Conservation (phyloP, 495 filamentous ascomycete species). For the Neurospora sp. region DNA sequence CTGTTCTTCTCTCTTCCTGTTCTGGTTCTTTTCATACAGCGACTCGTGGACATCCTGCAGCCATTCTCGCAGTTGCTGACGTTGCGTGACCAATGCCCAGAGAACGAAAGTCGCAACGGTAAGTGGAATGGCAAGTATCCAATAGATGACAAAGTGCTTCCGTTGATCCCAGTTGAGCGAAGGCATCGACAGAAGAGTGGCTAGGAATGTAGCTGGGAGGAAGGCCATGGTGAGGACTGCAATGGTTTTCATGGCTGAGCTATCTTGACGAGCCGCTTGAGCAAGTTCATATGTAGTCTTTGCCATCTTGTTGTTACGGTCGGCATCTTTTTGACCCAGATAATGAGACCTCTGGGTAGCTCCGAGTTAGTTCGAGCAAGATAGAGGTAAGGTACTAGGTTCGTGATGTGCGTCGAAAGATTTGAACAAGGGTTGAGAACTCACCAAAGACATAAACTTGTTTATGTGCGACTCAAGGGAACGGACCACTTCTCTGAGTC, state of each 20-base stretch:
- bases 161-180: conserved; percentile 22
- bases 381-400: no score
- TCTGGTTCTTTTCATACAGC: not conserved
- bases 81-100: conserved; percentile 4
- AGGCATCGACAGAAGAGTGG: conserved; percentile 27
- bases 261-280: conserved; percentile 22
- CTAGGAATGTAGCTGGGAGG: conserved; percentile 8
- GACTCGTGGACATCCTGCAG: not conserved
- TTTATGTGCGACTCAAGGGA: no score
- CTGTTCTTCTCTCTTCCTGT: not conserved
- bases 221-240: conserved; percentile 31
- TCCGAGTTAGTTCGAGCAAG: no score
- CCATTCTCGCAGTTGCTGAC: not conserved
- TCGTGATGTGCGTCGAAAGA: no score
- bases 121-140: conserved; percentile 21
- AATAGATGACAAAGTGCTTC: conserved; percentile 28
- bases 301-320: not conserved
- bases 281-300: conserved; percentile 13
- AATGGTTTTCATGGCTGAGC: conserved; percentile 26
- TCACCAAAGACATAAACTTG: no score
- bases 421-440: no score
- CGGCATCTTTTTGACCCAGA: not conserved
- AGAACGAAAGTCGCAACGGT: conserved; percentile 16
- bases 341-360: not conserved
- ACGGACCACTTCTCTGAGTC: no score